phyloP scores from a whole-genome alignment of 768 basidiomycete species.

The Suillus subalutaceus region DNA sequence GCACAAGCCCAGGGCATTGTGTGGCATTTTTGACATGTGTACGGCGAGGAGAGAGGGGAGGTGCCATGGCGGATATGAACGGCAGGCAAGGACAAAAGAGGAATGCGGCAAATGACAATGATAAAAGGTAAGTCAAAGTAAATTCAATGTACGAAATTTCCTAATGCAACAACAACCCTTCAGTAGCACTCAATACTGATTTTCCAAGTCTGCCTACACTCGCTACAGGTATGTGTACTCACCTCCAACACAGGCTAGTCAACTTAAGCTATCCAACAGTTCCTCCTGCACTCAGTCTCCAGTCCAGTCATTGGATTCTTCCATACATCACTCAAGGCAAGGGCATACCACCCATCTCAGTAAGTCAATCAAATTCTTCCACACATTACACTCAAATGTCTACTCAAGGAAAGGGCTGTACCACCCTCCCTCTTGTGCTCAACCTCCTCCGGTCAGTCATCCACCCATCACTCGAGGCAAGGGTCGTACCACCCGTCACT shows the following conservation, averaged over 20 bases:
- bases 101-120: background rate
- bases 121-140: background rate
- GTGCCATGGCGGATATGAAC: slow-evolving; percentile 1
- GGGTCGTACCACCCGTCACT: too few relatives aligned
- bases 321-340: too few relatives aligned
- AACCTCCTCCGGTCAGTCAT: too few relatives aligned
- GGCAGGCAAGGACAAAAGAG: background rate
- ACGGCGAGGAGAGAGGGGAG: background rate
- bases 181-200: too few relatives aligned
- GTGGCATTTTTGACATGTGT: slow-evolving; percentile 9
- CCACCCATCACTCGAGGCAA: background rate
- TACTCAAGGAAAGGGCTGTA: too few relatives aligned
- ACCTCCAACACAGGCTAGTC: too few relatives aligned
- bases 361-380: background rate
- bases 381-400: background rate
- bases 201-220: background rate
- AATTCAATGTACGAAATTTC: background rate
- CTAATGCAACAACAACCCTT: background rate
- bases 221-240: background rate
- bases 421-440: too few relatives aligned
- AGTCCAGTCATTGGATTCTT: too few relatives aligned
- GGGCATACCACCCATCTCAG: too few relatives aligned
- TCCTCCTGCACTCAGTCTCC: too few relatives aligned
- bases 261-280: too few relatives aligned
- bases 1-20: slow-evolving; percentile 11